Base-by-base conservation (phyloP, 345 rosid genomes). In the Aurinia saxatilis region DNA sequence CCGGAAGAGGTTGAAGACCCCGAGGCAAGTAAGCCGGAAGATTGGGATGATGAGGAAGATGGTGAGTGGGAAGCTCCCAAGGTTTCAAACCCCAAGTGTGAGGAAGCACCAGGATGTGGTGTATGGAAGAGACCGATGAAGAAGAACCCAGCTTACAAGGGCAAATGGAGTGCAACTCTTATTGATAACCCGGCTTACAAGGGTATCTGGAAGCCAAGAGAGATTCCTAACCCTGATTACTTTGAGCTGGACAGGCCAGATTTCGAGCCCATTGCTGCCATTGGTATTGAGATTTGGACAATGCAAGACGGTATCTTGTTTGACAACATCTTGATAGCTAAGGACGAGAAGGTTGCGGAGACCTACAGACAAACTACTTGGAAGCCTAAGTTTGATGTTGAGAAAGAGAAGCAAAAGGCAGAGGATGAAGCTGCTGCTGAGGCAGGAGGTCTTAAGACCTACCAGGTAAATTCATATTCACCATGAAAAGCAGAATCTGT, bases 1-100 rank as follows among this genome's bases (percentile, higher is more conserved):
- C 87, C 95, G 50, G 95, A 82, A 66, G 95, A 87, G 67, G 68
- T 87, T 18, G 89, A 87, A 48, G 95, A 87, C 63, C 91, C 91
- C 6, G 89, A 87, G 35, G 95, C 91, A 8, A 62, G 80, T 38
- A 87, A 87, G 70, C 95, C 91, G 0, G 91, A 87, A 66, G 95
- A 87, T 64, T 87, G 91, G 95, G 91, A 87, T 78, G 95, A 87
- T 10, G 95, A 87, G 67, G 95, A 87, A 76, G 91, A 87, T 68
- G 95, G 95, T 71, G 82, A 78, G 68, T 87, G 91, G 89, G 95
- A 87, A 50, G 84, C 91, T 37, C 91, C 89, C 3, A 87, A 84
- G 78, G 70, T 81, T 57, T 79, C 78, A 9, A 87, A 87, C 77
- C 87, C 95, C 30, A 82, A 75, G 37, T 87, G 95, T 61, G 84